A percentile compares a stretch with the other conserved stretches of the same genome.
phyloP scores from a whole-genome alignment of 208 protist species.

The Crithidia fasciculata region DNA sequence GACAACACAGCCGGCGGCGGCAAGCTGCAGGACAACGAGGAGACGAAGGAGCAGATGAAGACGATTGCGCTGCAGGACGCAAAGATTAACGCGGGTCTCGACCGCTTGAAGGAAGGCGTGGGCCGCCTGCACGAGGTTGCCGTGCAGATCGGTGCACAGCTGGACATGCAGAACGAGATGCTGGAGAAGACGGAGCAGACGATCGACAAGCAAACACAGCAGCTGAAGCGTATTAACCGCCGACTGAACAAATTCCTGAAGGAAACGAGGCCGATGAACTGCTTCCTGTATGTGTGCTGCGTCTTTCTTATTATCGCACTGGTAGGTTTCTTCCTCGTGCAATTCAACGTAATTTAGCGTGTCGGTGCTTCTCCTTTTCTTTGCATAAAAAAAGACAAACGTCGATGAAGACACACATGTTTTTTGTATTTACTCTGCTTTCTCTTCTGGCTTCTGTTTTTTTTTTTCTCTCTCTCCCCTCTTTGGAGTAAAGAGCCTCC shows the following conservation, averaged over 20 bases:
- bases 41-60: slow-evolving; percentile 70
- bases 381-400: not conserved
- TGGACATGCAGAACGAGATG: slow-evolving; percentile 77
- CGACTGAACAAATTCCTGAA: slow-evolving; percentile 63
- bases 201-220: slow-evolving; percentile 54
- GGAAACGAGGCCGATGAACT: slow-evolving; percentile 69
- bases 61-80: slow-evolving; percentile 62
- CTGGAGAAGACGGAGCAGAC: slow-evolving; percentile 67
- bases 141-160: slow-evolving; percentile 59
- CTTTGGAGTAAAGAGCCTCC: too few species aligned
- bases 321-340: slow-evolving; percentile 68
- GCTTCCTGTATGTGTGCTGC: slow-evolving; percentile 65
- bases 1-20: slow-evolving; percentile 67
- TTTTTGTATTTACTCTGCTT: not conserved
- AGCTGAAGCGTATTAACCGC: slow-evolving; percentile 57
- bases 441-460: not conserved
- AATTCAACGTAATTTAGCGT: slow-evolving; percentile 70
- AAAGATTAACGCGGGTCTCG: slow-evolving; percentile 66
- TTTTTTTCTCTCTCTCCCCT: not conserved
- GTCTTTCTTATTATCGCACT: slow-evolving; percentile 65
- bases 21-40: slow-evolving; percentile 62
- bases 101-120: slow-evolving; percentile 65
- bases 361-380: not conserved
- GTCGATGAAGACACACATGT: too few species aligned
- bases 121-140: slow-evolving; percentile 58